Evolutionary conservation across 1,139 yeast genomes (phyloP).

Genomic region (Blastobotrys arbuscula): DNA sequence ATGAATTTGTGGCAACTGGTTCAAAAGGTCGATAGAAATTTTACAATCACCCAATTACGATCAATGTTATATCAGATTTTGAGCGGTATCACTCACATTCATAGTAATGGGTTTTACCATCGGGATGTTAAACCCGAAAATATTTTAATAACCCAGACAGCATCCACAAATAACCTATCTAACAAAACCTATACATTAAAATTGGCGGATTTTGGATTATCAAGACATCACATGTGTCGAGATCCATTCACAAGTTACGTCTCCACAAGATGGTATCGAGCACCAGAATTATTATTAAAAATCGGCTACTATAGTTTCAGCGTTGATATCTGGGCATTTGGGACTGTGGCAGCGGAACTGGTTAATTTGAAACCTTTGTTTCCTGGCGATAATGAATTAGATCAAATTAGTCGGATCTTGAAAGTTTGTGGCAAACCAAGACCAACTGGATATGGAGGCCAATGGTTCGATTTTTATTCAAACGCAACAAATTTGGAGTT

Average conservation of each 20-base stretch:
- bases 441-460: slow-evolving; percentile 25
- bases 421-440: slow-evolving; percentile 52
- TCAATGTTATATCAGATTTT: slow-evolving; percentile 64
- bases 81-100: slow-evolving; percentile 78
- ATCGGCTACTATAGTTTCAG: slow-evolving; percentile 63
- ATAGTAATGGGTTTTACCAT: slow-evolving; percentile 67
- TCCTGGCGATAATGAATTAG: slow-evolving; percentile 75
- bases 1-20: slow-evolving; percentile 63
- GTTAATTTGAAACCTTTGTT: slow-evolving; percentile 73
- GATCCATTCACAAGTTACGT: slow-evolving; percentile 67
- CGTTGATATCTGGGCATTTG: slow-evolving; percentile 94
- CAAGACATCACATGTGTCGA: slow-evolving; percentile 54
- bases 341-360: slow-evolving; percentile 76
- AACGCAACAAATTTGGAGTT: slow-evolving; percentile 3
- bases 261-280: slow-evolving; percentile 93
- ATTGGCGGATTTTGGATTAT: slow-evolving; percentile 87
- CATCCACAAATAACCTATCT: not conserved
- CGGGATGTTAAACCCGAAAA: slow-evolving; percentile 94
- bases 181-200: slow-evolving; percentile 41
- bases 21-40: slow-evolving; percentile 17
- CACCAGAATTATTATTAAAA: slow-evolving; percentile 83
- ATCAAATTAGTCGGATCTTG: slow-evolving; percentile 66
- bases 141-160: slow-evolving; percentile 47
- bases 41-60: slow-evolving; percentile 51
- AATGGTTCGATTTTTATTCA: slow-evolving; percentile 22